Conservation (phyloP, 176 grass and related monocot species). For the Sorghum bicolor region Sorghum_bicolor_NCBIv3 NC_012871.2:60550001-60550500, state of each 20-base stretch:
- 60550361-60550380: not conserved
- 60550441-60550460: not conserved
- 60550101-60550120: not conserved
- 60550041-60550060: not conserved
- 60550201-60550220: not conserved
- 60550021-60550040: not conserved
- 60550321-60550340: constrained; percentile 28
- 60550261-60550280: too few relatives aligned
- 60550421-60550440: constrained; percentile 20
- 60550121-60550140: not conserved
- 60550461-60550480: not conserved
- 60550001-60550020: not conserved
- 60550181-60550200: not conserved
- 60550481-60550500: not conserved
- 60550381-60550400: not conserved
- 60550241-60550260: not conserved
- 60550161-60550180: not conserved
- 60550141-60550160: not conserved
- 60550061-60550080: not conserved
- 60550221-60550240: not conserved
- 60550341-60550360: constrained; percentile 19
- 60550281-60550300: not conserved
- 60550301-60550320: not conserved
- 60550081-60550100: too few relatives aligned
- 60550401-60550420: not conserved